Evolutionary conservation across 2,329 filamentous ascomycete species (phyloP).

Genomic region (Helotiales sp.): DNA sequence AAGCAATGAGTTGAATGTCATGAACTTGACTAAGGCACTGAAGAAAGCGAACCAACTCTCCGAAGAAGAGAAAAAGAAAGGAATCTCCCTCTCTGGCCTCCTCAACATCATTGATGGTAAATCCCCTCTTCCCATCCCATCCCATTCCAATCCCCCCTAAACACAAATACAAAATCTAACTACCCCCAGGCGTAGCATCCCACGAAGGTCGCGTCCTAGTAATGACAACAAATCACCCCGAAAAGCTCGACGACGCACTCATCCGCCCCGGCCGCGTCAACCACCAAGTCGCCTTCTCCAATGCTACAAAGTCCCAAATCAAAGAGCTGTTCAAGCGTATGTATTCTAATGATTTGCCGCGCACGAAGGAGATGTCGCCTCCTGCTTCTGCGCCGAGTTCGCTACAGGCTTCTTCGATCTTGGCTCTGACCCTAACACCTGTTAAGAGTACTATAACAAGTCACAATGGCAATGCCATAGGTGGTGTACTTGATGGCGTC

Average conservation of each 20-base stretch:
- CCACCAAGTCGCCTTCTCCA: slow-evolving; percentile 67
- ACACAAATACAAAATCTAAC: too few relatives aligned
- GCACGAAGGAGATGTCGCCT: too few relatives aligned
- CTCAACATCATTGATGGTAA: slow-evolving; percentile 70
- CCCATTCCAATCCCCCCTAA: neutral
- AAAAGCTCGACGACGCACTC: slow-evolving; percentile 74
- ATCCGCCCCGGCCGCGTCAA: slow-evolving; percentile 77
- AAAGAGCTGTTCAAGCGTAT: slow-evolving; percentile 64
- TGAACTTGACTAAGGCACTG: slow-evolving; percentile 50
- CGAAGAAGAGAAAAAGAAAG: slow-evolving; percentile 45
- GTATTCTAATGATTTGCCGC: slow-evolving; percentile 52
- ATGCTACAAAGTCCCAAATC: slow-evolving; percentile 59
- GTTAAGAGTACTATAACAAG: too few relatives aligned
- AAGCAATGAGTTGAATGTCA: slow-evolving; percentile 44
- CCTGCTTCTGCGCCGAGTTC: too few relatives aligned
- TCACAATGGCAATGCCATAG: too few relatives aligned
- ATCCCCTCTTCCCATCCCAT: slow-evolving; percentile 1
- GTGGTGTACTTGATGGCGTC: too few relatives aligned
- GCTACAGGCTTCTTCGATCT: too few relatives aligned
- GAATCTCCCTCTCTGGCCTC: slow-evolving; percentile 77
- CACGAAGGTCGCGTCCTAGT: slow-evolving; percentile 80
- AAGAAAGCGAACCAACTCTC: slow-evolving; percentile 47
- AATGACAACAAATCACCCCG: slow-evolving; percentile 81
- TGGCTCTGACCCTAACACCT: too few relatives aligned
- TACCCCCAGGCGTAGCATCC: slow-evolving; percentile 68